Evolutionary conservation across 2,329 filamentous ascomycete genomes (phyloP), one percentile per base, ranked within the genome.

Genomic region (Monilinia vaccinii-corymbosi): DNA sequence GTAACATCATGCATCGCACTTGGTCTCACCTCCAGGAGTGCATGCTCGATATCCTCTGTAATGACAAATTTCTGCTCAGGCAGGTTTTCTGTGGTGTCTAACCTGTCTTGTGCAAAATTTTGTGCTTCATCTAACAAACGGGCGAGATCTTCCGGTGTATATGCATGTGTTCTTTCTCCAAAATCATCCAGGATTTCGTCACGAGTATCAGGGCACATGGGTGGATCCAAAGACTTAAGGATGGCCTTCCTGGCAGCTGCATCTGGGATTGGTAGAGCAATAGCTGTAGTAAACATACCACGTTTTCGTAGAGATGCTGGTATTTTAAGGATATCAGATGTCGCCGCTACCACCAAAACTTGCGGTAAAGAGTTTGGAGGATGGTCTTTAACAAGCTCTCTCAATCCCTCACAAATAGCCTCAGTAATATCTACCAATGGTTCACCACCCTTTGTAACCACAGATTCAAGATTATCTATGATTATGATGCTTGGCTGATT

Each of bases 1-100:
- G 94, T 90, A 59, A 96, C 85, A 70, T 95, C 91, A 65, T 90
- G 86, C 83, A 97, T 93, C 4, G 91, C 89, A 1, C 88, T 91
- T 1, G 93, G 91, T 13, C 83, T 81, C n/a, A 91, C 84, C 59
- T 82, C 75, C 42, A 81, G 78, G 40, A 93, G 78, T 1, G 91
- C 89, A 44, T 78, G 72, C 38, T 84, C 78, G 56, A 91, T 79
- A 68, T 91, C 85, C 11, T 79, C 71, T 47, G 73, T 66, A 40
- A 65, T 64, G 9, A 75, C 49, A 46, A 62, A 66, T 25, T 57
- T 44, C 14, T 65, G 60, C 11, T 53, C 52, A 4, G 40, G 23
- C 25, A 46, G 18, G n/a, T 34, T 32, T 25, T 46, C 10, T 3
- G 52, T 55, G 21, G n/a, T 31, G 9, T 61, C 62, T 13, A 60